phyloP scores from a whole-genome alignment of 768 basidiomycete genomes.

The Pulveroboletus sp. region DNA sequence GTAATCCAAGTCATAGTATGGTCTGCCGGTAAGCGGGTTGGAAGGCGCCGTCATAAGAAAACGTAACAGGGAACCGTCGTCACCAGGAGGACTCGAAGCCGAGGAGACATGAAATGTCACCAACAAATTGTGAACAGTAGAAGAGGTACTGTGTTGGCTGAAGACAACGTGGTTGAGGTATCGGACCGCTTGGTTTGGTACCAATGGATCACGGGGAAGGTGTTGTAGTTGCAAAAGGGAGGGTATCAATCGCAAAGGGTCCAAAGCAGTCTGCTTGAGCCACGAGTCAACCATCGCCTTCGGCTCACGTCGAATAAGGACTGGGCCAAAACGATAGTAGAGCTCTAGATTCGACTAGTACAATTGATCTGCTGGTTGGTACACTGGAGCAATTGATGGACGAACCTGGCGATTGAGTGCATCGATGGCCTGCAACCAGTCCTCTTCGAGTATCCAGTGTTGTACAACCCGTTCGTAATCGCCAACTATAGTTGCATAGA shows the following conservation, averaged over 20 bases:
- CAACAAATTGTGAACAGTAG: conserved; percentile 90
- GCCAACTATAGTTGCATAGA: conserved; percentile 77
- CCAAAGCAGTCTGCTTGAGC: conserved; percentile 75
- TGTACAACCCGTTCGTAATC: conserved; percentile 84
- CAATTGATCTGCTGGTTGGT: conserved; percentile 1
- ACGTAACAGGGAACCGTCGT: conserved; percentile 73
- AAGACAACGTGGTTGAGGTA: conserved; percentile 86
- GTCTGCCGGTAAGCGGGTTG: conserved; percentile 76
- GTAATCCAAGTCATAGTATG: conserved; percentile 97
- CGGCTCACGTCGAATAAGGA: conserved; percentile 80
- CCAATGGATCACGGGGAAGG: conserved; percentile 61
- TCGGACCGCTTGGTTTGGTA: conserved; percentile 82
- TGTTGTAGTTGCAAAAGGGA: conserved; percentile 81
- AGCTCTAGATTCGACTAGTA: conserved; percentile 74
- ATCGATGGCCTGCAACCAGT: conserved; percentile 88
- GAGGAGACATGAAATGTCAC: conserved; percentile 77
- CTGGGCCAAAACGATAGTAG: conserved; percentile 90
- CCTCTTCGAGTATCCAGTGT: conserved; percentile 88
- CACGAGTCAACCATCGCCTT: conserved; percentile 91
- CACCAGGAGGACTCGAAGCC: conserved; percentile 42
- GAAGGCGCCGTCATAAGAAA: conserved; percentile 81
- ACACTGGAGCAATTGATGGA: not conserved
- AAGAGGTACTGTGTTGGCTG: conserved; percentile 70
- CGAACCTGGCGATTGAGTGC: conserved; percentile 82
- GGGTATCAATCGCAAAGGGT: conserved; percentile 83